Conservation (phyloP, 1,284 basidiomycete genomes). For the Cutaneotrichosporon dermatis region DNA sequence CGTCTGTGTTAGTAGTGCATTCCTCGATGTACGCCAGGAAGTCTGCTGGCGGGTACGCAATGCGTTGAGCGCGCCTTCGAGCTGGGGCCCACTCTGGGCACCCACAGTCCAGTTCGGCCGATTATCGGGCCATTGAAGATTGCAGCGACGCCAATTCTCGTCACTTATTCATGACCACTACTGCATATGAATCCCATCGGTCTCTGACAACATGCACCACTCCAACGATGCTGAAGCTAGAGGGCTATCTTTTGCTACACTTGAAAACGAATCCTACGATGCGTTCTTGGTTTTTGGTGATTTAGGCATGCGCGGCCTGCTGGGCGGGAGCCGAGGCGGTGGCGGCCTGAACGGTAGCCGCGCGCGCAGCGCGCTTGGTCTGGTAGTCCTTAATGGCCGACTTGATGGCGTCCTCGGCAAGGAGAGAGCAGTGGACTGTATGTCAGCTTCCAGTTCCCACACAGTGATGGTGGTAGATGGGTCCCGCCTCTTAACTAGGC, state of each 20-base stretch:
- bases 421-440: conserved; percentile 62
- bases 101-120: too few relatives aligned
- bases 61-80: too few relatives aligned
- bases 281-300: not conserved
- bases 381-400: conserved; percentile 91
- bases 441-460: not conserved
- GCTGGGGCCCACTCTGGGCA: too few relatives aligned
- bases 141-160: not conserved
- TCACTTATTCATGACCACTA: too few relatives aligned
- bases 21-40: too few relatives aligned
- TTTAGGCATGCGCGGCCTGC: conserved; percentile 11
- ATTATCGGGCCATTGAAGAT: too few relatives aligned
- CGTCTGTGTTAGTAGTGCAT: too few relatives aligned
- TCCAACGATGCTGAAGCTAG: not conserved
- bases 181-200: not conserved
- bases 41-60: too few relatives aligned
- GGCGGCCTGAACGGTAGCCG: conserved; percentile 1
- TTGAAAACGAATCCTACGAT: not conserved
- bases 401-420: conserved; percentile 95
- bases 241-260: conserved; percentile 4
- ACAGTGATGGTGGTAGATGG: too few relatives aligned
- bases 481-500: too few relatives aligned
- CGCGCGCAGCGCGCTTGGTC: conserved; percentile 59
- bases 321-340: conserved; percentile 4
- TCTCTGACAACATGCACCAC: not conserved